Conservation (phyloP, 1,139 yeast genomes). For the Debaryomyces sp. region DNA sequence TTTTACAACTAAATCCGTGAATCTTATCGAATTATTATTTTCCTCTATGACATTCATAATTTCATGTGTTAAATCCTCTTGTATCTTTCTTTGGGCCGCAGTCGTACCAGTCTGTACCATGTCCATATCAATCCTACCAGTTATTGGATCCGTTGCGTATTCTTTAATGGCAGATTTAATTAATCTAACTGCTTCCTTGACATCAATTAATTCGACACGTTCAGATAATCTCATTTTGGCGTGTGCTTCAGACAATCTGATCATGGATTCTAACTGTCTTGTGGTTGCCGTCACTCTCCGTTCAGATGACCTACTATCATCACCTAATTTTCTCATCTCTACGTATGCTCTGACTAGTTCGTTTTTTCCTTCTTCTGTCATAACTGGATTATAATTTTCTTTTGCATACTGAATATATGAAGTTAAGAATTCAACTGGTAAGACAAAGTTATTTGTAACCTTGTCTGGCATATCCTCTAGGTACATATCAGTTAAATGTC, state of each 20-base stretch:
- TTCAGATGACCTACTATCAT: conserved; percentile 83
- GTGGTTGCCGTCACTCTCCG: conserved; percentile 97
- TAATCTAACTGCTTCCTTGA: conserved; percentile 90
- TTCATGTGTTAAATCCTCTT: conserved; percentile 71
- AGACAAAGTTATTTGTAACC: conserved; percentile 63
- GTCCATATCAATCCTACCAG: conserved; percentile 98
- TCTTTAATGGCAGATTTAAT: conserved; percentile 94
- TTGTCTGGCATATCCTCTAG: conserved; percentile 83
- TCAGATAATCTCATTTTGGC: conserved; percentile 89
- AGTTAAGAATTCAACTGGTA: conserved; percentile 87
- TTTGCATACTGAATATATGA: conserved; percentile 90
- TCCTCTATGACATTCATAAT: conserved; percentile 52
- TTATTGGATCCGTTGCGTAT: conserved; percentile 95
- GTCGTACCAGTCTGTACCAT: conserved; percentile 96
- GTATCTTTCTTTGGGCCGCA: conserved; percentile 78
- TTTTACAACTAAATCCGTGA: conserved; percentile 61
- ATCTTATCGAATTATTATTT: conserved; percentile 50
- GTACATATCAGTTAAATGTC: conserved; percentile 89
- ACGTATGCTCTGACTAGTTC: conserved; percentile 91
- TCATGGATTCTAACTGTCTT: conserved; percentile 94
- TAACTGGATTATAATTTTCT: conserved; percentile 73
- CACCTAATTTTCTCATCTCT: conserved; percentile 92
- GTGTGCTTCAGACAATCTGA: conserved; percentile 92
- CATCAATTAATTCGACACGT: conserved; percentile 76
- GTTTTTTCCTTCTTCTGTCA: conserved; percentile 78